phyloP scores from a whole-genome alignment of 768 basidiomycete genomes.

The Amylocystis lapponica region DNA sequence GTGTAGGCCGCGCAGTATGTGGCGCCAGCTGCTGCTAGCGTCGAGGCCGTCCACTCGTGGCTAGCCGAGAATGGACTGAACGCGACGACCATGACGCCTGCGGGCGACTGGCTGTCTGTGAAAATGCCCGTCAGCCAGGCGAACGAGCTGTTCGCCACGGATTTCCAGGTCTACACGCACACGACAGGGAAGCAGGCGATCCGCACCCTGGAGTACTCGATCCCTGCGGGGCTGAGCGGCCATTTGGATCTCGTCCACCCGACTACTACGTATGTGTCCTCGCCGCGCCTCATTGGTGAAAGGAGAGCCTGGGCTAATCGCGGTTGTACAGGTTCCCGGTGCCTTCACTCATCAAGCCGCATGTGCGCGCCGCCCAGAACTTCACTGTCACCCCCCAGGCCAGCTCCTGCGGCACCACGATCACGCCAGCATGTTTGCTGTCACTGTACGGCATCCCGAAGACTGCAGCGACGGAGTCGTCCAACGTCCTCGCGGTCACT shows the following conservation, averaged over 20 bases:
- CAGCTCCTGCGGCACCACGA: constrained; percentile 5
- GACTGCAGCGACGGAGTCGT: constrained; percentile 18
- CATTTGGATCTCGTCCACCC: constrained; percentile 21
- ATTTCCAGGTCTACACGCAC: constrained; percentile 16
- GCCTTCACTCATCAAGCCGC: background rate
- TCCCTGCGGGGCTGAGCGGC: constrained; percentile 13
- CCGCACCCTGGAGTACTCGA: constrained; percentile 22
- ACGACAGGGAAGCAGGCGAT: constrained; percentile 12
- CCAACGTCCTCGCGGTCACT: constrained; percentile 25
- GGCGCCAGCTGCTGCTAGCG: constrained; percentile 11
- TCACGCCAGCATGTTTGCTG: constrained; percentile 28
- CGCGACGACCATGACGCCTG: constrained; percentile 12
- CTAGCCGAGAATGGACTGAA: constrained; percentile 14
- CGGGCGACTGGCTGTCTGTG: constrained; percentile 20
- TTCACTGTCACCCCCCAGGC: background rate
- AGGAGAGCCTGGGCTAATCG: too few relatives aligned
- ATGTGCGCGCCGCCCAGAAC: background rate
- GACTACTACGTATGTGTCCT: constrained; percentile 16
- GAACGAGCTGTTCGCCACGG: constrained; percentile 14
- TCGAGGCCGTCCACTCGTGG: constrained; percentile 16
- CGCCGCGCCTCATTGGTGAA: too few relatives aligned
- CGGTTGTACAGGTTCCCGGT: background rate
- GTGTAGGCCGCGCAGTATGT: constrained; percentile 15
- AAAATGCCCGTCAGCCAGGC: constrained; percentile 17
- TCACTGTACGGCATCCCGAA: constrained; percentile 31